Conservation (phyloP, 2,329 filamentous ascomycete genomes). For the Cryphonectria nitschkei region DNA sequence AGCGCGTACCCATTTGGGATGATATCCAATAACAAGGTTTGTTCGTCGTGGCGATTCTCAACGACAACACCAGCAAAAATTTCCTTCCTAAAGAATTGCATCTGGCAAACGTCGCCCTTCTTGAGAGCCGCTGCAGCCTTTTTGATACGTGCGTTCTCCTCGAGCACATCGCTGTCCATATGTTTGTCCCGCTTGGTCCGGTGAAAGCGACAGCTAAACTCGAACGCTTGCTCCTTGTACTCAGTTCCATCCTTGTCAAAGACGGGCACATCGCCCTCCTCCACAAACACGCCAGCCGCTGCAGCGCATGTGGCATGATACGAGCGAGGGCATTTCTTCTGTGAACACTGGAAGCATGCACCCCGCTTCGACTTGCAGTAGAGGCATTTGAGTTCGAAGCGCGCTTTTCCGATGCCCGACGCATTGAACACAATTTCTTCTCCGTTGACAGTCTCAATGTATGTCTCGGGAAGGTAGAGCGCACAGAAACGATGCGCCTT, state of each 20-base stretch:
- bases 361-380: constrained; percentile 93
- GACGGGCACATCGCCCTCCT: constrained; percentile 83
- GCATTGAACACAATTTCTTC: constrained; percentile 78
- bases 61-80: constrained; percentile 90
- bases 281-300: constrained; percentile 88
- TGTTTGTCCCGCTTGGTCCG: constrained; percentile 84
- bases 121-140: constrained; percentile 70
- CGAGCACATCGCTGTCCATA: constrained; percentile 68
- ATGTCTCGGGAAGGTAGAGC: constrained; percentile 89
- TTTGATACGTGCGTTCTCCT: constrained; percentile 69
- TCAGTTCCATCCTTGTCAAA: constrained; percentile 90
- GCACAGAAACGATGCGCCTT: constrained; percentile 89
- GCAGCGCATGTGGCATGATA: constrained; percentile 96
- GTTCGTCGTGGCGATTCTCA: constrained; percentile 78
- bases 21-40: constrained; percentile 77
- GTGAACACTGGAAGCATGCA: constrained; percentile 96
- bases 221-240: constrained; percentile 88
- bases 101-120: constrained; percentile 78
- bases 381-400: constrained; percentile 89
- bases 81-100: constrained; percentile 81
- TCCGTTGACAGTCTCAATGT: constrained; percentile 72
- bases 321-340: constrained; percentile 88
- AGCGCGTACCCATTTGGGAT: constrained; percentile 77
- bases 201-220: constrained; percentile 94
- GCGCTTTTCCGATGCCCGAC: constrained; percentile 80